Conservation (phyloP, 305 asterid species). For the Stenogyne calaminthoides region DNA sequence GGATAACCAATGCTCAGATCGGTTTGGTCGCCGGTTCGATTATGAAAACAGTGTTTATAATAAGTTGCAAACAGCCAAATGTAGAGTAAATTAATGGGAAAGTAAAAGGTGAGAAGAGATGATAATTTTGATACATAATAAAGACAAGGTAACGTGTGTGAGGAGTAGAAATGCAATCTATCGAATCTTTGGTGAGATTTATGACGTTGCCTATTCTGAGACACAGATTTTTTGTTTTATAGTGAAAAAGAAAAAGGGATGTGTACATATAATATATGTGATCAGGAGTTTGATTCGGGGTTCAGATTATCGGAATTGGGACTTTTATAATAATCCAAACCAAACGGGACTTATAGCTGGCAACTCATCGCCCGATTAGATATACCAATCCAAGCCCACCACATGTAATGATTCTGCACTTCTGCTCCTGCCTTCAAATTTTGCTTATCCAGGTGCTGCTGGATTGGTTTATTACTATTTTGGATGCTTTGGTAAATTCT, state of each 20-base stretch:
- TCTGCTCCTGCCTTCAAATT: not conserved
- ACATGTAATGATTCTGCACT: too few relatives aligned
- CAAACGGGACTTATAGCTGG: not conserved
- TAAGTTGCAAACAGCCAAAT: too few relatives aligned
- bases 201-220: not conserved
- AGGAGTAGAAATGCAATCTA: not conserved
- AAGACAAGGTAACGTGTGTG: not conserved
- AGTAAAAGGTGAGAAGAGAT: too few relatives aligned
- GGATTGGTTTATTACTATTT: not conserved
- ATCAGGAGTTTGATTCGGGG: not conserved
- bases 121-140: not conserved
- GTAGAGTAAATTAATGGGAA: too few relatives aligned
- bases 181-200: not conserved
- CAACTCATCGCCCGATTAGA: not conserved
- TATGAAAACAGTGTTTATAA: too few relatives aligned
- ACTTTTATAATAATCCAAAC: not conserved
- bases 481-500: too few relatives aligned
- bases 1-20: too few relatives aligned
- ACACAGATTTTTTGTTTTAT: not conserved
- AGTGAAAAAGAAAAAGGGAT: not conserved
- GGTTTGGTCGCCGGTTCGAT: too few relatives aligned
- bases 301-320: constrained; percentile 6
- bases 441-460: not conserved
- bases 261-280: too few relatives aligned
- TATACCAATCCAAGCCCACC: not conserved